These are phyloP conservation scores for Ascochyta clinopodiicola DNA, from an alignment of 2,329 filamentous ascomycete genomes.

Conservation along the genomic window DNA sequence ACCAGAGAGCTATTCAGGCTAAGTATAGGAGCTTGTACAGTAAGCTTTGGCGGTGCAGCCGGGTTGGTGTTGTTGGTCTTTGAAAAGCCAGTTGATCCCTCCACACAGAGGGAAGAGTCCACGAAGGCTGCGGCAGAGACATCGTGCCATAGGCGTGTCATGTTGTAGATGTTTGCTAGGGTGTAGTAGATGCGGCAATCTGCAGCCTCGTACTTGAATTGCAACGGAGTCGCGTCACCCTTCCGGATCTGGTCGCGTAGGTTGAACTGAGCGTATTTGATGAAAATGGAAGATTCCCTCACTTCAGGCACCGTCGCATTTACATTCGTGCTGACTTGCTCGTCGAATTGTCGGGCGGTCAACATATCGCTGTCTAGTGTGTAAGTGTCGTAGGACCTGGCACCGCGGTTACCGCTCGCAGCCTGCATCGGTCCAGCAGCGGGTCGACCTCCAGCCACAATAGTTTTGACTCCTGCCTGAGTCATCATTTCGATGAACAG, in stretches of 20 bases:
- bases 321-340: neutral
- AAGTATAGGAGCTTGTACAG: neutral
- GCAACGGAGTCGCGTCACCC: slow-evolving; percentile 39
- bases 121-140: slow-evolving; percentile 41
- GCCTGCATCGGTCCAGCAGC: slow-evolving; percentile 62
- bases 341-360: slow-evolving; percentile 6
- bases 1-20: neutral
- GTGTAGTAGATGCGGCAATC: slow-evolving; percentile 51
- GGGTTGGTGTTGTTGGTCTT: slow-evolving; percentile 2
- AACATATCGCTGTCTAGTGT: slow-evolving; percentile 42
- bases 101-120: slow-evolving; percentile 41
- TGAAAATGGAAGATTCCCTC: slow-evolving; percentile 30
- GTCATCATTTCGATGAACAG: slow-evolving; percentile 61
- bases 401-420: slow-evolving; percentile 65
- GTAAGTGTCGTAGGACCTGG: slow-evolving; percentile 44
- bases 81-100: slow-evolving; percentile 38
- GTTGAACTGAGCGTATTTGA: slow-evolving; percentile 40
- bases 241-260: slow-evolving; percentile 49
- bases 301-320: slow-evolving; percentile 11
- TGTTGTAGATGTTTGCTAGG: slow-evolving; percentile 46
- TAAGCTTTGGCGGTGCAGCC: neutral
- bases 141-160: slow-evolving; percentile 46
- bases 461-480: slow-evolving; percentile 58
- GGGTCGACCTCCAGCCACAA: slow-evolving; percentile 65
- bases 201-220: slow-evolving; percentile 49